These are phyloP conservation scores for Leccinum ochraceum DNA, from an alignment of 768 basidiomycete species.

Conservation along the genomic window DNA sequence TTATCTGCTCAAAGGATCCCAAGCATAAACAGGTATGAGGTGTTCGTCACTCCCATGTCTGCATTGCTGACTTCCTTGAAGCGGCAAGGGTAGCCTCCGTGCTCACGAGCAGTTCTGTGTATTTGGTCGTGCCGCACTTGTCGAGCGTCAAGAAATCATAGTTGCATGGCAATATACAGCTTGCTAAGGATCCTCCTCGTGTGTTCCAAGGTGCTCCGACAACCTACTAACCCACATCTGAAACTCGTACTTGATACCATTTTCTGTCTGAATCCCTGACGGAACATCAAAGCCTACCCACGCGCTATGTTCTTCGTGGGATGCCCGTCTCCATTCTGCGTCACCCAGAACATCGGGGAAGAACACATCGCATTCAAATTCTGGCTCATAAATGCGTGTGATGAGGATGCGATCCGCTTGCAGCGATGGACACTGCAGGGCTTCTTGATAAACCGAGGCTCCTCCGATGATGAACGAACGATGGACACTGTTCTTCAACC, in stretches of 20 bases:
- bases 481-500: slow-evolving; percentile 37
- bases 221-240: slow-evolving; percentile 89
- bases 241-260: slow-evolving; percentile 83
- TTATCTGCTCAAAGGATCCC: slow-evolving; percentile 91
- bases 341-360: slow-evolving; percentile 69
- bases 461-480: slow-evolving; percentile 90
- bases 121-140: background rate
- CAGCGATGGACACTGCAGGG: slow-evolving; percentile 47
- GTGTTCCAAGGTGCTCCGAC: slow-evolving; percentile 13
- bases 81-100: slow-evolving; percentile 61
- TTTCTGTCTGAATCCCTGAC: slow-evolving; percentile 76
- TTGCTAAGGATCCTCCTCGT: background rate
- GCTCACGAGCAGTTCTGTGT: background rate
- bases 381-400: slow-evolving; percentile 76
- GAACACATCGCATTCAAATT: slow-evolving; percentile 86
- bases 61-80: slow-evolving; percentile 32
- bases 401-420: slow-evolving; percentile 80
- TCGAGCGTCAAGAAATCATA: background rate
- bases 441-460: slow-evolving; percentile 76
- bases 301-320: slow-evolving; percentile 61
- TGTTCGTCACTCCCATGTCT: background rate
- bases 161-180: slow-evolving; percentile 5
- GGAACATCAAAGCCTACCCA: slow-evolving; percentile 86
- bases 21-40: slow-evolving; percentile 91
- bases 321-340: slow-evolving; percentile 55